Conservation (phyloP, 2,329 filamentous ascomycete species). For the Ambrosiella xylebori region DNA sequence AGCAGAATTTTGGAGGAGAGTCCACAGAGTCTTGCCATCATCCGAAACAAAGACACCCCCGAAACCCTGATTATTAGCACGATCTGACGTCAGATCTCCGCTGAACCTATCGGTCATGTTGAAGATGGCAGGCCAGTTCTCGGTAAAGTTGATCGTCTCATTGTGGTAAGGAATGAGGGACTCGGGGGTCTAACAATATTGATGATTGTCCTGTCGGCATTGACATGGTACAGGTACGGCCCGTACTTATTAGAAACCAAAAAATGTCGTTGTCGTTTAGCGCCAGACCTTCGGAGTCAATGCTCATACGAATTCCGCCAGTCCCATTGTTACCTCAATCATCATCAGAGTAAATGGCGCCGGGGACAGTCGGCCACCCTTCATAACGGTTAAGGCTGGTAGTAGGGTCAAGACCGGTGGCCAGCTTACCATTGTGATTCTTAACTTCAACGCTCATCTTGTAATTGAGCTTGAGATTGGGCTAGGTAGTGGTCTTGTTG, state of each 20-base stretch:
- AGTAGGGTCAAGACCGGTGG: slow-evolving; percentile 43
- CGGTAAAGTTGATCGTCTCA: slow-evolving; percentile 34
- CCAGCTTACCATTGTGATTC: slow-evolving; percentile 42
- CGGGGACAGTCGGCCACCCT: slow-evolving; percentile 44
- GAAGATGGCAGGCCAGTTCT: slow-evolving; percentile 46
- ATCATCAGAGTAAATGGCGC: slow-evolving; percentile 46
- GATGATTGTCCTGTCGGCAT: background rate
- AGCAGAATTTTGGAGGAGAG: slow-evolving; percentile 47
- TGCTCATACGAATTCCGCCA: slow-evolving; percentile 39
- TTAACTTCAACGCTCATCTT: slow-evolving; percentile 47
- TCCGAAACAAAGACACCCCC: slow-evolving; percentile 49
- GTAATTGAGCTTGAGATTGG: slow-evolving; percentile 37
- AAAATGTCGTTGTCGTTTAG: slow-evolving; percentile 42
- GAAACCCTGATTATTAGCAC: slow-evolving; percentile 59
- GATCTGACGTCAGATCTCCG: slow-evolving; percentile 39
- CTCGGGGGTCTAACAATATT: background rate
- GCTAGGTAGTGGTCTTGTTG: slow-evolving; percentile 36
- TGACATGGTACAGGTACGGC: slow-evolving; percentile 37
- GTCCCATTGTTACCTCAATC: slow-evolving; percentile 46
- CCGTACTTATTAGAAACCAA: slow-evolving; percentile 58
- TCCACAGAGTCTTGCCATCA: slow-evolving; percentile 46
- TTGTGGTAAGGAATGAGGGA: slow-evolving; percentile 1
- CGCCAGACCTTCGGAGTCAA: slow-evolving; percentile 52
- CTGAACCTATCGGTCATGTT: slow-evolving; percentile 33
- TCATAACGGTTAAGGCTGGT: slow-evolving; percentile 33